Evolutionary conservation across 1,284 basidiomycete genomes (phyloP).

Genomic region (Puccinia coronata): DNA sequence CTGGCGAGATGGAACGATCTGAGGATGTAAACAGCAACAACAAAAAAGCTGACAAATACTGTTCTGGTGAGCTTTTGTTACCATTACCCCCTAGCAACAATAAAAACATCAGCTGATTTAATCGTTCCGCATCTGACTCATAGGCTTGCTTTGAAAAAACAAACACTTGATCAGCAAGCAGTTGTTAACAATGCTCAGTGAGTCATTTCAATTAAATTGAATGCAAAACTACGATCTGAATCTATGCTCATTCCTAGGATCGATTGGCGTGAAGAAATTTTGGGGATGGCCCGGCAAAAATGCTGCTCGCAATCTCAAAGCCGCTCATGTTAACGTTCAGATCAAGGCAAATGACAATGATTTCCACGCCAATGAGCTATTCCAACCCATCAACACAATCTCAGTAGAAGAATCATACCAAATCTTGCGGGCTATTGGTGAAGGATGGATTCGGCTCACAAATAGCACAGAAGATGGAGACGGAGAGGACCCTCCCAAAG

Average conservation of each 20-base stretch:
- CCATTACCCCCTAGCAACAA: neutral
- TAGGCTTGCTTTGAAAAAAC: neutral
- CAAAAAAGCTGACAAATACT: neutral
- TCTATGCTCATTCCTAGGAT: neutral
- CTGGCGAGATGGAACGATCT: neutral
- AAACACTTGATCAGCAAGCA: neutral
- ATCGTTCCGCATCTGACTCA: neutral
- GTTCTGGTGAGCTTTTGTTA: neutral
- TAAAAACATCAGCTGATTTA: neutral
- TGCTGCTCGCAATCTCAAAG: neutral
- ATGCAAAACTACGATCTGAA: neutral
- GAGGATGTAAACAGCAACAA: neutral
- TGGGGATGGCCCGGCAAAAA: neutral
- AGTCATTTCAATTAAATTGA: neutral
- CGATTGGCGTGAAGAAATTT: neutral
- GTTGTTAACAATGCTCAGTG: neutral
- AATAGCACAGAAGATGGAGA: no score
- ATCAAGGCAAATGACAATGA: neutral
- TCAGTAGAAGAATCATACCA: neutral
- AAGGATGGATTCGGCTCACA: constrained; percentile 27
- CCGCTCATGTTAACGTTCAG: neutral
- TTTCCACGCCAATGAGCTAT: neutral
- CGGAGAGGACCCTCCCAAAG: no score
- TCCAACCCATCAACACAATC: constrained; percentile 6
- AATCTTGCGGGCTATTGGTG: neutral